Percentiles rank a stretch among this genome's conserved stretches.
Evolutionary conservation across 208 protist genomes (phyloP).

Genomic region (Crithidia thermophila): DNA sequence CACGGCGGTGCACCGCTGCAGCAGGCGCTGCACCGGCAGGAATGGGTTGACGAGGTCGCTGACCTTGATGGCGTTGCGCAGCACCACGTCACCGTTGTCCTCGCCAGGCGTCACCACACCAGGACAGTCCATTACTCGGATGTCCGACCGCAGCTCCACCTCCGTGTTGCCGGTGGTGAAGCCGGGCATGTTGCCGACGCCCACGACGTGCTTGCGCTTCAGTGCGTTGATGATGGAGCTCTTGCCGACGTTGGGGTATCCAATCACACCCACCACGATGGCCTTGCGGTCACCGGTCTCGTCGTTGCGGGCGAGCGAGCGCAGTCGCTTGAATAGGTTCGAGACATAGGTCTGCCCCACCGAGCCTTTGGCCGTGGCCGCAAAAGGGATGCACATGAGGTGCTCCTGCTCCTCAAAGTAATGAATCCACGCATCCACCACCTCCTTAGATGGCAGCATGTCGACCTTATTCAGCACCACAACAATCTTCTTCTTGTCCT

Average conservation of each 20-base stretch:
- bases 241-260: slow-evolving; percentile 99
- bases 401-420: slow-evolving; percentile 87
- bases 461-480: slow-evolving; percentile 98
- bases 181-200: slow-evolving; percentile 93
- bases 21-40: slow-evolving; percentile 86
- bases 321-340: slow-evolving; percentile 93
- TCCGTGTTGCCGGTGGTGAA: slow-evolving; percentile 96
- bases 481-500: slow-evolving; percentile 94
- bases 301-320: slow-evolving; percentile 79
- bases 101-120: slow-evolving; percentile 95
- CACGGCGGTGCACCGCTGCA: slow-evolving; percentile 80
- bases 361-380: slow-evolving; percentile 83
- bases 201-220: slow-evolving; percentile 93
- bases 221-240: slow-evolving; percentile 97
- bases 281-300: slow-evolving; percentile 83
- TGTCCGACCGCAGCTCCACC: slow-evolving; percentile 95
- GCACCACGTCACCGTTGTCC: slow-evolving; percentile 91
- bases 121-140: slow-evolving; percentile 97
- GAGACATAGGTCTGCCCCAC: slow-evolving; percentile 56
- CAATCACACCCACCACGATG: slow-evolving; percentile 97
- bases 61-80: slow-evolving; percentile 96
- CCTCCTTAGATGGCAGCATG: slow-evolving; percentile 94
- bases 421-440: slow-evolving; percentile 83
- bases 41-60: slow-evolving; percentile 95
- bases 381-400: slow-evolving; percentile 84